phyloP scores from a whole-genome alignment of 352 stramenopile species.

The Phytophthora pinifolia region DNA sequence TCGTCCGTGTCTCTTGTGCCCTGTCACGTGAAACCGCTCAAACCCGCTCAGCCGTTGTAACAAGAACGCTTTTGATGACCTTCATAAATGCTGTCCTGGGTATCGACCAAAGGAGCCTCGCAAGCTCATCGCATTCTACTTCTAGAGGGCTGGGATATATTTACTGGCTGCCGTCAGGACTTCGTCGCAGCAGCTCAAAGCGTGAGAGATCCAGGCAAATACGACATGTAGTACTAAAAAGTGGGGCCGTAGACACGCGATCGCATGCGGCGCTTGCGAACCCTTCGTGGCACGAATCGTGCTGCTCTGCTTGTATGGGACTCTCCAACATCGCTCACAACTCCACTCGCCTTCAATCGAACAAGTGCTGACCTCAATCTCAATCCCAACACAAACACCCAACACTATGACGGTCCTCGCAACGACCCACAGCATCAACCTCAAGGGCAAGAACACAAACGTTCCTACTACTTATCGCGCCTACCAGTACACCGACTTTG shows the following conservation, averaged over 20 bases:
- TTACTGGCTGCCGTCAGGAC: too few species aligned
- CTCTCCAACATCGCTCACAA: neutral
- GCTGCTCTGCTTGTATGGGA: neutral
- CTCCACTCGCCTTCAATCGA: conserved; percentile 2
- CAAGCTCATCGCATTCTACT: too few species aligned
- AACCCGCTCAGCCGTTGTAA: neutral
- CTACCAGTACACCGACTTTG: conserved; percentile 32
- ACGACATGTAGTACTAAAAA: too few species aligned
- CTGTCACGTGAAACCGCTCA: conserved; percentile 15
- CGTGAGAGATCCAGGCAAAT: too few species aligned
- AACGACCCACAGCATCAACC: neutral
- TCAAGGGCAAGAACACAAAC: neutral
- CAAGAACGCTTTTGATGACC: too few species aligned
- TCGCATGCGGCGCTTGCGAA: conserved; percentile 5
- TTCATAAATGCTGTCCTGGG: too few species aligned
- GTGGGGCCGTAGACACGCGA: conserved; percentile 11
- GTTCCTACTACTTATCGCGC: conserved; percentile 16
- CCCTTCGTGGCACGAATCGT: too few species aligned
- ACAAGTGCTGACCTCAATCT: neutral
- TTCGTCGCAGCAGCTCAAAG: too few species aligned
- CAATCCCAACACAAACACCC: neutral
- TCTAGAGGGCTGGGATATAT: too few species aligned
- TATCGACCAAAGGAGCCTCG: too few species aligned
- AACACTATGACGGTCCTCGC: conserved; percentile 12
- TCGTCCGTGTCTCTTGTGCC: conserved; percentile 24